These are phyloP conservation scores for Teunomyces pallodes DNA, from an alignment of 805 yeast species.

Conservation along the genomic window DNA sequence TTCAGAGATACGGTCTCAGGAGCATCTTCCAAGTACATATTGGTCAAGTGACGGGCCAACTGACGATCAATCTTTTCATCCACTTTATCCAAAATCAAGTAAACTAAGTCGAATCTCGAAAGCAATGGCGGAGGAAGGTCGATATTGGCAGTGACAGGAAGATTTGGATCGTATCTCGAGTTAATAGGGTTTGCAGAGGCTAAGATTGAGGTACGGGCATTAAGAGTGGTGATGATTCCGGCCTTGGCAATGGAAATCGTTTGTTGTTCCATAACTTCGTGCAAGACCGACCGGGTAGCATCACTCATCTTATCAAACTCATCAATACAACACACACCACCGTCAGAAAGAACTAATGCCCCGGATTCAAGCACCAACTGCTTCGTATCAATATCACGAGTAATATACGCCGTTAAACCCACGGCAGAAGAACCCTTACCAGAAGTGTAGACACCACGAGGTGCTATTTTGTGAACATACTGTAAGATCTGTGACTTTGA, in stretches of 20 bases:
- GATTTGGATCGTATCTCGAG: constrained; percentile 89
- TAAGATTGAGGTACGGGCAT: constrained; percentile 92
- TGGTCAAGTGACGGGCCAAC: constrained; percentile 86
- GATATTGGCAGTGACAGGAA: constrained; percentile 92
- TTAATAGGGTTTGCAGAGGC: constrained; percentile 98
- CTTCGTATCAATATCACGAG: constrained; percentile 89
- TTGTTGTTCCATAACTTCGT: constrained; percentile 99
- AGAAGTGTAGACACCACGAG: constrained; percentile 95
- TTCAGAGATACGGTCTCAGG: constrained; percentile 68
- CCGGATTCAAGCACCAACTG: constrained; percentile 94
- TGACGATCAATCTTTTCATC: constrained; percentile 82
- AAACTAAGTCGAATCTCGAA: constrained; percentile 93
- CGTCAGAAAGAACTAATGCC: constrained; percentile 93
- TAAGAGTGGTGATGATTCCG: constrained; percentile 93
- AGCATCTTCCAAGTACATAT: constrained; percentile 84
- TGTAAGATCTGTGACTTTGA: constrained; percentile 92
- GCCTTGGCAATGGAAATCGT: constrained; percentile 98
- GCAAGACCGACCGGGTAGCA: constrained; percentile 88
- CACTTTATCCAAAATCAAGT: constrained; percentile 86
- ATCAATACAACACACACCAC: constrained; percentile 98
- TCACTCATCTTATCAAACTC: constrained; percentile 98
- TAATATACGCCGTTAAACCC: constrained; percentile 95
- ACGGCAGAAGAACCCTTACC: constrained; percentile 99
- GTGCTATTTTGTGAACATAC: constrained; percentile 96
- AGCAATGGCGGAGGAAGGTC: constrained; percentile 95